Percentiles rank a stretch among this genome's conserved stretches.
Conservation (phyloP, 495 filamentous ascomycete species). For the Acidomyces sp. region DNA sequence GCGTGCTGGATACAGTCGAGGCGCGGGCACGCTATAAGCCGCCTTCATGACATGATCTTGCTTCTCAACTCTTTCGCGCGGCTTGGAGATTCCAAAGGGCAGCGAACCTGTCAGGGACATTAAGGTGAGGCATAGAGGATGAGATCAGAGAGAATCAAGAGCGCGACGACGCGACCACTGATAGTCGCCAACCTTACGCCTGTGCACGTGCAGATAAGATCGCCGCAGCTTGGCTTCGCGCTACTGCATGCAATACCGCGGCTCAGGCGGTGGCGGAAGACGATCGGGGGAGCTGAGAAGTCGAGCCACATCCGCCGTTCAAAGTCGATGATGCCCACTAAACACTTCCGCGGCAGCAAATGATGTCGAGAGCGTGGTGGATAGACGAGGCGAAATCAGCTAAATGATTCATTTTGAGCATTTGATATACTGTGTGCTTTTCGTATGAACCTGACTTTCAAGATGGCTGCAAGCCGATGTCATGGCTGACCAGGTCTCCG, state of each 20-base stretch:
- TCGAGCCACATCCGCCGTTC: not conserved
- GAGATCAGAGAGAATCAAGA: too few relatives aligned
- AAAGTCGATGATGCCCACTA: not conserved
- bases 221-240: not conserved
- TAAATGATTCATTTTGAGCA: too few relatives aligned
- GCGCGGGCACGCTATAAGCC: conserved; percentile 13
- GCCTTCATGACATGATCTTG: not conserved
- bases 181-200: conserved; percentile 2
- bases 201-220: not conserved
- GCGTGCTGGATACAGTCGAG: conserved; percentile 62
- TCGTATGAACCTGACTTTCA: too few relatives aligned
- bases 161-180: not conserved
- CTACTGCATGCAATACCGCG: conserved; percentile 10
- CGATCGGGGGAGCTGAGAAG: not conserved
- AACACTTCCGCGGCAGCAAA: too few relatives aligned
- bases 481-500: not conserved
- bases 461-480: not conserved
- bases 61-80: conserved; percentile 7
- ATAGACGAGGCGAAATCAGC: too few relatives aligned
- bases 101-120: not conserved
- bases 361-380: too few relatives aligned
- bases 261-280: not conserved
- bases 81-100: not conserved
- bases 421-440: too few relatives aligned
- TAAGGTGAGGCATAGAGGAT: too few relatives aligned